phyloP scores from a whole-genome alignment of 78 protist species.

The Dictyostelium purpureum region DNA sequence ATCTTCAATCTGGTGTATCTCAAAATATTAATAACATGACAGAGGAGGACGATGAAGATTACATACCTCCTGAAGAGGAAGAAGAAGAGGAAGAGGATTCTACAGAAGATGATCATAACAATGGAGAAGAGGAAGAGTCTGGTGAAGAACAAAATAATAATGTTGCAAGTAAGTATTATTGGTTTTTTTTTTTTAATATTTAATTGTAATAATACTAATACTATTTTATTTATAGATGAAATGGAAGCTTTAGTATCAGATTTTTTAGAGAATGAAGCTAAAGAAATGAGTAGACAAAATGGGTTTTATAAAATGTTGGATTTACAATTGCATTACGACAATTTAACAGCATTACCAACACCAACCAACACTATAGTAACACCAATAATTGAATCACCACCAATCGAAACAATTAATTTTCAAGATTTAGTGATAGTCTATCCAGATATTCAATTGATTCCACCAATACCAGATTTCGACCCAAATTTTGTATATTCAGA shows the following conservation, averaged over 20 bases:
- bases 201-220: too few species aligned
- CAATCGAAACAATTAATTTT: neutral
- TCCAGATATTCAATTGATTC: neutral
- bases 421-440: neutral
- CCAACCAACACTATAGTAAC: neutral
- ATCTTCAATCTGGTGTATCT: neutral
- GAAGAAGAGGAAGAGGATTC: constrained; percentile 27
- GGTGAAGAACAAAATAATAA: neutral
- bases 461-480: neutral
- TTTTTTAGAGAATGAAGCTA: constrained; percentile 62
- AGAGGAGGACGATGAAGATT: constrained; percentile 63
- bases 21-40: neutral
- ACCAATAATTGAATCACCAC: neutral
- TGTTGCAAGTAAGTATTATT: neutral
- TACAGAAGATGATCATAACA: neutral
- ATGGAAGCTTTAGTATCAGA: constrained; percentile 32
- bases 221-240: neutral
- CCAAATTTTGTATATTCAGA: neutral
- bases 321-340: neutral
- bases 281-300: neutral
- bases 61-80: constrained; percentile 56
- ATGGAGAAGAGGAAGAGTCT: neutral
- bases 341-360: neutral
- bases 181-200: neutral
- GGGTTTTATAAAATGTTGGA: constrained; percentile 32